Evolutionary conservation across 169 alveolate genomes (phyloP).

Genomic region (Plasmodium inui): DNA sequence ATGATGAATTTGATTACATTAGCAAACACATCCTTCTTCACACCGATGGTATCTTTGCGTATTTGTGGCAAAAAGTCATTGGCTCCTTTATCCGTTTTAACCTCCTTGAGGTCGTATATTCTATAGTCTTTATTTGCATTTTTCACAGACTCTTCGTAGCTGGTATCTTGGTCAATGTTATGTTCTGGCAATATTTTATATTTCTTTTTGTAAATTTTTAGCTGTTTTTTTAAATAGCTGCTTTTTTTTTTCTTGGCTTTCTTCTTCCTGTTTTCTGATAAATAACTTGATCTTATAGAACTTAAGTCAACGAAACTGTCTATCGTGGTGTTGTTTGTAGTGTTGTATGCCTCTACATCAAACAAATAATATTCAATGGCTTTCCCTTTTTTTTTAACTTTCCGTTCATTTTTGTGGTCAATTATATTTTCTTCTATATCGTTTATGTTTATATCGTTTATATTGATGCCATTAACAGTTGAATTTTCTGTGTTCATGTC

Average conservation of each 20-base stretch:
- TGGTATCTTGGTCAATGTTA: slow-evolving; percentile 60
- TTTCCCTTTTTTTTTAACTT: slow-evolving; percentile 18
- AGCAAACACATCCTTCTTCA: slow-evolving; percentile 30
- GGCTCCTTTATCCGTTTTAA: slow-evolving; percentile 40
- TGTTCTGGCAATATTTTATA: slow-evolving; percentile 67
- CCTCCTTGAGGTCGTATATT: slow-evolving; percentile 36
- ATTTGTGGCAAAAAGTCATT: slow-evolving; percentile 17
- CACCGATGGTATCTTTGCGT: slow-evolving; percentile 4
- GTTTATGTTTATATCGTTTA: slow-evolving; percentile 60
- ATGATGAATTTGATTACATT: slow-evolving; percentile 46
- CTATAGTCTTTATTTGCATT: slow-evolving; percentile 28
- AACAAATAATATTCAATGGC: slow-evolving; percentile 49
- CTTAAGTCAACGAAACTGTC: slow-evolving; percentile 52
- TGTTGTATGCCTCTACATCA: slow-evolving; percentile 47
- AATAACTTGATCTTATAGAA: slow-evolving; percentile 42
- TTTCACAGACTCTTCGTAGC: slow-evolving; percentile 57
- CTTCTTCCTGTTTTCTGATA: slow-evolving; percentile 50
- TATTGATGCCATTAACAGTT: slow-evolving; percentile 44
- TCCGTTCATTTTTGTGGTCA: slow-evolving; percentile 1
- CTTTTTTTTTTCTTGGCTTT: slow-evolving; percentile 38
- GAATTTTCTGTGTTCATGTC: slow-evolving; percentile 14
- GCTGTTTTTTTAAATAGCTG: slow-evolving; percentile 32
- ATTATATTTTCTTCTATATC: slow-evolving; percentile 62
- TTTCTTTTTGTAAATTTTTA: slow-evolving; percentile 47
- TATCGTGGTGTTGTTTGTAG: not conserved